Conservation (phyloP, 2,329 filamentous ascomycete genomes). For the Fusarium illudens region DNA sequence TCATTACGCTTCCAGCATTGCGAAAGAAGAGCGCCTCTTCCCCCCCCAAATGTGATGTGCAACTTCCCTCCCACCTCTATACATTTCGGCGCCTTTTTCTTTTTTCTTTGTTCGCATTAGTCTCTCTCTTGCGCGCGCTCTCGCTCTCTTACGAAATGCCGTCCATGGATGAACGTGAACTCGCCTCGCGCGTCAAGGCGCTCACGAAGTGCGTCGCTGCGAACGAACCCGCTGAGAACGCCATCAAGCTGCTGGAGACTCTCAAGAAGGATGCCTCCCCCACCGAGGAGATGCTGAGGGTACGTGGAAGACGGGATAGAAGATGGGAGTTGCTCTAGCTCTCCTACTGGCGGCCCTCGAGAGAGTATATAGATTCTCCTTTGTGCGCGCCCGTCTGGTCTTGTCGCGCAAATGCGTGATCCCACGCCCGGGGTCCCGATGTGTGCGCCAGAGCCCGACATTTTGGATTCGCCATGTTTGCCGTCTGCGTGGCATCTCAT, state of each 20-base stretch:
- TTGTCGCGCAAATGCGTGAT: slow-evolving; percentile 35
- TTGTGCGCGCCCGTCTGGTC: not conserved
- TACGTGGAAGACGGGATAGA: slow-evolving; percentile 55
- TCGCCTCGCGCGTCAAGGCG: slow-evolving; percentile 78
- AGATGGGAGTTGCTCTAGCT: too few species aligned
- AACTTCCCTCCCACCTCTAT: slow-evolving; percentile 13
- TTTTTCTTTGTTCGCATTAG: slow-evolving; percentile 1
- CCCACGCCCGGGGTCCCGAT: slow-evolving; percentile 5
- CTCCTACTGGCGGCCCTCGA: too few species aligned
- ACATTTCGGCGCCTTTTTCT: not conserved
- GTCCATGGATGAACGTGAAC: slow-evolving; percentile 81
- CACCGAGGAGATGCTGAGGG: slow-evolving; percentile 88
- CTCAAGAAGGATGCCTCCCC: slow-evolving; percentile 83
- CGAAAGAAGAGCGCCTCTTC: slow-evolving; percentile 15
- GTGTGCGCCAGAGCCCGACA: not conserved
- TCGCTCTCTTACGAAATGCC: slow-evolving; percentile 11
- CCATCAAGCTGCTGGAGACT: slow-evolving; percentile 78
- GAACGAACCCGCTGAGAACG: slow-evolving; percentile 76
- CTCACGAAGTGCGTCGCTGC: slow-evolving; percentile 80
- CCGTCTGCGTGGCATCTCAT: not conserved
- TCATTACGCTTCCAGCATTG: slow-evolving; percentile 15
- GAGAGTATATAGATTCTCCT: not conserved
- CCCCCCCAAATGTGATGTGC: slow-evolving; percentile 22
- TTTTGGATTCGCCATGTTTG: not conserved
- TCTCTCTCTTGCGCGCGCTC: not conserved